Base-by-base conservation (phyloP, 78 protist species). In the Diacronema lutheri region DNA sequence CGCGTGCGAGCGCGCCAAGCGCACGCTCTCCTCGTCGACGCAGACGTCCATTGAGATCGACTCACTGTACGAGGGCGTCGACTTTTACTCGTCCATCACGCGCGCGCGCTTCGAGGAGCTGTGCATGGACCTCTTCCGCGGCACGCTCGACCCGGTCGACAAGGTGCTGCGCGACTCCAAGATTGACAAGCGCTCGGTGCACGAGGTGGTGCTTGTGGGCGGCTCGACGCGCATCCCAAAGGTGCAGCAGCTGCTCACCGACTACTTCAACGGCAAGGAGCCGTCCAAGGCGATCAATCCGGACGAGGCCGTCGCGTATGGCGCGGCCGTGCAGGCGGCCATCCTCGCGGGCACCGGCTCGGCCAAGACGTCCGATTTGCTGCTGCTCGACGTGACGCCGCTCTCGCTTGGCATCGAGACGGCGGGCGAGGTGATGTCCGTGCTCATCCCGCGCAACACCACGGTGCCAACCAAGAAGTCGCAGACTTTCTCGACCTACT, bases 281-380 rank as follows among this genome's bases (percentile, higher is more conserved):
- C 94, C 89, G 33, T 76, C 84, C 94, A 62, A 80, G 86, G 71
- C 93, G 44, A 94, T 96, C 96, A 98, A 98, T 92, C 98, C 99
- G 29, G 99, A 97, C 68, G 99, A 97, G 95, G 98, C 98, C 20
- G 99, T 98, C 33, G 99, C 99, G 73, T 96, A 98, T 90, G 99
- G 99, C 35, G 99, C 99, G 60, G 99, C 99, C 35, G 97, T 97
- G 29, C 99, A 96, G 96, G 99, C 97, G 33, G 97, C 96, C 74
- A 92, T 98, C 50, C 93, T 97, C 65, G 68, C 94, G 23, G 96
- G 96, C 60, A 91, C 88, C 44, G 57, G 33, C 57, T 33, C 56
- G 35, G 86, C 29, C 68, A 55, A 68, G 82, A 77, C 87, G 29
- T 31, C 82, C 72, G 91, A 90, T 25, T 72, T 96, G 44, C 93